phyloP scores from a whole-genome alignment of 2,329 filamentous ascomycete genomes.

The Fusarium papillatum region DNA sequence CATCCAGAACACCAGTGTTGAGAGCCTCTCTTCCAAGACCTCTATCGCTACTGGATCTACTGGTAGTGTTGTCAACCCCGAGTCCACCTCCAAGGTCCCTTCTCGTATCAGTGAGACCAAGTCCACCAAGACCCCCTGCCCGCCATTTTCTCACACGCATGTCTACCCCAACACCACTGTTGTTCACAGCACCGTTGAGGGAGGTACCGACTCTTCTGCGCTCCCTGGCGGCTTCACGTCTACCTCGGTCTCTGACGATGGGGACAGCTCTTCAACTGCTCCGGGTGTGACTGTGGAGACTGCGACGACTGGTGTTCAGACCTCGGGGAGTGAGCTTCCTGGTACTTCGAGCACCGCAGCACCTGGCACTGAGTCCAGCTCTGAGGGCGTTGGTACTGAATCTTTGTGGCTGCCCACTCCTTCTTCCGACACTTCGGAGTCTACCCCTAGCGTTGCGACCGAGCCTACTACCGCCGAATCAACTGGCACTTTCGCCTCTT shows the following conservation, averaged over 20 bases:
- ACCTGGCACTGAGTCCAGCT: neutral
- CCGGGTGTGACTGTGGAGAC: neutral
- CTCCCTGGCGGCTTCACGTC: slow-evolving; percentile 10
- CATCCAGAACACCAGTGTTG: neutral
- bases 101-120: neutral
- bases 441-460: slow-evolving; percentile 4
- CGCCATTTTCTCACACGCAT: slow-evolving; percentile 24
- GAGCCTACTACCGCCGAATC: neutral
- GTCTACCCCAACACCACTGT: slow-evolving; percentile 34
- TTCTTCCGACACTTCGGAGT: neutral
- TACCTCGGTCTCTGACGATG: slow-evolving; percentile 3
- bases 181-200: slow-evolving; percentile 10
- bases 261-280: slow-evolving; percentile 6
- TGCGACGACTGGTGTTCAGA: neutral
- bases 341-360: neutral
- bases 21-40: neutral
- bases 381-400: neutral
- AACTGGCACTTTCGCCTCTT: neutral
- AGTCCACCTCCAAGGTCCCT: neutral
- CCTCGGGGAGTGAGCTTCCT: neutral
- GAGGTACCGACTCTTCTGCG: slow-evolving; percentile 23
- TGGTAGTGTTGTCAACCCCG: neutral
- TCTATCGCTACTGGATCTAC: slow-evolving; percentile 2
- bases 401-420: slow-evolving; percentile 4
- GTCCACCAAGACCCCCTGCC: slow-evolving; percentile 23